Evolutionary conservation across 225 moss, liverwort and hornwort species (phyloP).

Genomic region (Sphagnum contortum): DNA sequence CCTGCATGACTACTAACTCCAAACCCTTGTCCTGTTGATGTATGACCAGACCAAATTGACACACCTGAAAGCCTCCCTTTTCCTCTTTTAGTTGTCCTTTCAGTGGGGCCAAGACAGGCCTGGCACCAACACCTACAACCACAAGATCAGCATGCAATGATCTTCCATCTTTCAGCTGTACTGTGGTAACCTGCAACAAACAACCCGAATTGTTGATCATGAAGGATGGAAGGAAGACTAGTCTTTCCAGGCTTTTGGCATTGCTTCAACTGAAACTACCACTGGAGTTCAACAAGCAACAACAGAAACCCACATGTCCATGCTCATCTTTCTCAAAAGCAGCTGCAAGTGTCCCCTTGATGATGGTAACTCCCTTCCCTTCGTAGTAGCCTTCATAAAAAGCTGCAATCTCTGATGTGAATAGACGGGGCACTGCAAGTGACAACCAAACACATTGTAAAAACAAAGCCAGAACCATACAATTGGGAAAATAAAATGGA

Average conservation of each 20-base stretch:
- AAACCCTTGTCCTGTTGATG: too few relatives aligned
- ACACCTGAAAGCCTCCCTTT: constrained; percentile 26
- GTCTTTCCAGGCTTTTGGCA: too few relatives aligned
- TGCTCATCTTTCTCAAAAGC: too few relatives aligned
- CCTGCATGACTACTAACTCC: too few relatives aligned
- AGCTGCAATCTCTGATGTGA: constrained; percentile 30
- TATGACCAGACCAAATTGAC: too few relatives aligned
- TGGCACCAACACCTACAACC: constrained; percentile 37
- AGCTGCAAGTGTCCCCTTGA: constrained; percentile 13
- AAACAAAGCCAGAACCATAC: not conserved
- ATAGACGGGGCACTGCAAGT: constrained; percentile 38
- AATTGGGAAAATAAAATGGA: not conserved
- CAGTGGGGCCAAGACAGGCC: constrained; percentile 24
- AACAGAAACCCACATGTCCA: too few relatives aligned
- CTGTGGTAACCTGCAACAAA: too few relatives aligned
- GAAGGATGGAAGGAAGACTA: too few relatives aligned
- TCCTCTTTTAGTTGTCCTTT: constrained; percentile 22
- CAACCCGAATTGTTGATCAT: too few relatives aligned
- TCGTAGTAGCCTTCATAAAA: constrained; percentile 30
- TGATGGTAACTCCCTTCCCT: constrained; percentile 17
- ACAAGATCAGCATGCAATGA: constrained; percentile 1
- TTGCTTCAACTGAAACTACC: too few relatives aligned
- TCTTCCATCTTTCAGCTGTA: not conserved
- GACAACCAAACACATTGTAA: constrained; percentile 23
- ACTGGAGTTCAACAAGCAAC: not conserved